These are phyloP conservation scores for Aspergillus vadensis DNA, from an alignment of 2,329 filamentous ascomycete species.

Conservation along the genomic window DNA sequence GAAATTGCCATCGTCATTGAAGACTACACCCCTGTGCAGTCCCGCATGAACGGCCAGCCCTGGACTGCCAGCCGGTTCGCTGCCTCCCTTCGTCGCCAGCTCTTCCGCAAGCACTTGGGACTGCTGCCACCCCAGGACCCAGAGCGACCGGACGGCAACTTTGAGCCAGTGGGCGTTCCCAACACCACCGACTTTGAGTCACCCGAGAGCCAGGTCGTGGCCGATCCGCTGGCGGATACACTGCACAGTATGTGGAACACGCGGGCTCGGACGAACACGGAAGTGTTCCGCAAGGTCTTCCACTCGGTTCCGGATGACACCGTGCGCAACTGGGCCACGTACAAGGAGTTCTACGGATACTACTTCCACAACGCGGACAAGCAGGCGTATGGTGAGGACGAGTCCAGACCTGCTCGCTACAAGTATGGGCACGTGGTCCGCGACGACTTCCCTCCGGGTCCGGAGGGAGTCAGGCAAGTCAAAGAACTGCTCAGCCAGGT, in stretches of 20 bases:
- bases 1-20: constrained; percentile 90
- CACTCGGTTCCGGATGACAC: constrained; percentile 63
- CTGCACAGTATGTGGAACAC: constrained; percentile 61
- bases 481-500: constrained; percentile 69
- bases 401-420: constrained; percentile 57
- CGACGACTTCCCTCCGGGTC: constrained; percentile 65
- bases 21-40: constrained; percentile 71
- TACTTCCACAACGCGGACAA: constrained; percentile 54
- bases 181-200: constrained; percentile 58
- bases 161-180: constrained; percentile 57
- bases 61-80: constrained; percentile 82
- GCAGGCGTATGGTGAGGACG: constrained; percentile 49
- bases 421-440: constrained; percentile 85
- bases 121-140: constrained; percentile 73
- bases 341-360: constrained; percentile 64
- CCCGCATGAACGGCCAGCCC: constrained; percentile 74
- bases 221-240: constrained; percentile 60
- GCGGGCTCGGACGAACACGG: constrained; percentile 60
- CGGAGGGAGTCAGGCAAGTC: constrained; percentile 69
- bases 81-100: constrained; percentile 73
- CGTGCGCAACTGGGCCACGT: constrained; percentile 61
- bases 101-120: constrained; percentile 91
- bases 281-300: constrained; percentile 63
- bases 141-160: constrained; percentile 61
- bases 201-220: constrained; percentile 53